phyloP scores from a whole-genome alignment of 176 grass and related monocot genomes.

The Rhynchospora pubera region DNA sequence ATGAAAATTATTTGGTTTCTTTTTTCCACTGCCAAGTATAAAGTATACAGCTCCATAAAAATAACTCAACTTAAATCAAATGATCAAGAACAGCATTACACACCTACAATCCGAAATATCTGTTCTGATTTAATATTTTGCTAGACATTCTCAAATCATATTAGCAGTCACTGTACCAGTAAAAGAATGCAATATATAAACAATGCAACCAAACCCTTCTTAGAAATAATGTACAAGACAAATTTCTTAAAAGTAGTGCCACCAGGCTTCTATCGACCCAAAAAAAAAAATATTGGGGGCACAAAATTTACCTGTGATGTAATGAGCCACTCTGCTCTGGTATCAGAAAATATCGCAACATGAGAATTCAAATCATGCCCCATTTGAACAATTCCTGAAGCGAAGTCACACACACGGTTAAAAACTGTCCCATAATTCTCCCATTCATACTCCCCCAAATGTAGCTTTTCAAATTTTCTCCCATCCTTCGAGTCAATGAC shows the following conservation, averaged over 20 bases:
- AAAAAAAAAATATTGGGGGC: too few species aligned
- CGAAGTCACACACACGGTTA: conserved; percentile 55
- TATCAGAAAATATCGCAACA: conserved; percentile 81
- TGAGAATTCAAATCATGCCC: conserved; percentile 56
- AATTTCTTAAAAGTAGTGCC: not conserved
- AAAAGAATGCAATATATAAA: not conserved
- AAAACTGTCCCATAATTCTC: conserved; percentile 53
- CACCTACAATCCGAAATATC: not conserved
- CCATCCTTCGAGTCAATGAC: conserved; percentile 42
- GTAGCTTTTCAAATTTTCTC: conserved; percentile 75
- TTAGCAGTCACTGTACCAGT: not conserved
- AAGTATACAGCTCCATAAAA: not conserved
- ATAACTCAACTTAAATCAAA: not conserved
- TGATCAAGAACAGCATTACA: not conserved
- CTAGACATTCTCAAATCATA: not conserved
- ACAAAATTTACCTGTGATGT: conserved; percentile 55
- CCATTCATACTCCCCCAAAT: conserved; percentile 86
- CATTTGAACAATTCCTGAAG: conserved; percentile 67
- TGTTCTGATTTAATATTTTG: not conserved
- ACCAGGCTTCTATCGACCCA: not conserved
- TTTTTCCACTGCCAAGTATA: too few species aligned
- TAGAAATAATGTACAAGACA: not conserved
- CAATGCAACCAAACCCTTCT: not conserved
- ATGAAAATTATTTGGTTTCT: not conserved
- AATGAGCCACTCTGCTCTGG: conserved; percentile 81